A percentile compares a stretch with the other conserved stretches of the same genome.
Conservation (phyloP, 176 grass and related monocot genomes). For the Eremochloa ophiuroides region DNA sequence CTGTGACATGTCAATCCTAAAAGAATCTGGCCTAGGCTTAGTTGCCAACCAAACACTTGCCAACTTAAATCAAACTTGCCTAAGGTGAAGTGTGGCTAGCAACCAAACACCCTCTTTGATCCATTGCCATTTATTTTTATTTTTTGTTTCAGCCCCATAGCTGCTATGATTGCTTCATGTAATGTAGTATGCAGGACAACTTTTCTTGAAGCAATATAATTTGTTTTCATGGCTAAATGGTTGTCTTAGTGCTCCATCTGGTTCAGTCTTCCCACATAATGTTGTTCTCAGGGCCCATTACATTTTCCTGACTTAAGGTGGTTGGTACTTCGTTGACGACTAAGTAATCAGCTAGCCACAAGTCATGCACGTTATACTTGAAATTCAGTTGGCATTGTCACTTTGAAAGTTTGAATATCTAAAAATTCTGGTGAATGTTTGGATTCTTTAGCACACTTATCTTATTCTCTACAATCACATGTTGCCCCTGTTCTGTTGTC, state of each 20-base stretch:
- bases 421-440: not conserved
- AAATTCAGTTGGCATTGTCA: not conserved
- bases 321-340: not conserved
- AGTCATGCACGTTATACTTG: not conserved
- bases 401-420: not conserved
- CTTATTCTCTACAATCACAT: constrained; percentile 11
- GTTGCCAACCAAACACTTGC: not conserved
- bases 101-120: not conserved
- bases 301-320: not conserved
- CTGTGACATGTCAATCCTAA: not conserved
- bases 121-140: not conserved
- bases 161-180: not conserved
- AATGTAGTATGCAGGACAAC: not conserved
- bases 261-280: not conserved
- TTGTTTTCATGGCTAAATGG: not conserved
- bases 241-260: not conserved
- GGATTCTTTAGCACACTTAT: not conserved
- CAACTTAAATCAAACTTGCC: not conserved
- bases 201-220: not conserved
- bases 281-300: not conserved
- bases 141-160: not conserved
- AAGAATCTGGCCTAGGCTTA: not conserved
- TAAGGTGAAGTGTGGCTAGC: not conserved
- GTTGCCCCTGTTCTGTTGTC: constrained; percentile 14
- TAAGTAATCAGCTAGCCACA: not conserved